A percentile compares a stretch with the other conserved stretches of the same genome.
Conservation (phyloP, 345 rosid genomes). For the Lagerstroemia speciosa region DNA sequence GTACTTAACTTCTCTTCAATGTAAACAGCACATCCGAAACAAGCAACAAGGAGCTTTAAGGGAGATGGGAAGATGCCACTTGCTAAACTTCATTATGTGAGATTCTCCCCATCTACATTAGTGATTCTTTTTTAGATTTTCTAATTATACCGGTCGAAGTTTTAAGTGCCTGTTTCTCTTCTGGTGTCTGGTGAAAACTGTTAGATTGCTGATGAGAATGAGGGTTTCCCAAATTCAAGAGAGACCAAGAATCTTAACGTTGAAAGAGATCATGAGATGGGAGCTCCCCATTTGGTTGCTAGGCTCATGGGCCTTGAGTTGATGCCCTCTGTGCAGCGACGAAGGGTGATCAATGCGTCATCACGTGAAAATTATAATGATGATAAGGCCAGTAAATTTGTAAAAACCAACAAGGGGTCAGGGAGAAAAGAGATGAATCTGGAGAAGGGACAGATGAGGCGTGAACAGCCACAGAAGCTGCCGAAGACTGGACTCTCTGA, state of each 20-base stretch:
- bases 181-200: constrained; percentile 11
- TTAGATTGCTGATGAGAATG: constrained; percentile 82
- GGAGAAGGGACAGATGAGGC: constrained; percentile 29
- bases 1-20: constrained; percentile 1
- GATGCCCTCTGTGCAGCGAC: constrained; percentile 48
- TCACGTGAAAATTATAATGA: too few species aligned
- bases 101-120: background rate
- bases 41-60: constrained; percentile 51
- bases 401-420: background rate
- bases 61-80: constrained; percentile 86
- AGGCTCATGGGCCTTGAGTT: constrained; percentile 97
- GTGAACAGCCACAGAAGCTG: constrained; percentile 77
- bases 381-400: constrained; percentile 20
- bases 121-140: constrained; percentile 1
- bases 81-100: constrained; percentile 61
- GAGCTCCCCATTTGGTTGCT: constrained; percentile 73
- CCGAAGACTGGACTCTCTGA: constrained; percentile 58
- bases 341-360: constrained; percentile 41
- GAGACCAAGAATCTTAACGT: constrained; percentile 12
- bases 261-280: constrained; percentile 39
- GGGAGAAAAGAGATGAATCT: constrained; percentile 21
- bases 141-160: background rate
- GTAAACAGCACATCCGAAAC: constrained; percentile 44
- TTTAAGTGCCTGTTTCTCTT: constrained; percentile 7
- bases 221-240: constrained; percentile 46